These are phyloP conservation scores for Pistacia atlantica DNA, from an alignment of 345 rosid genomes.

Conservation along the genomic window DNA sequence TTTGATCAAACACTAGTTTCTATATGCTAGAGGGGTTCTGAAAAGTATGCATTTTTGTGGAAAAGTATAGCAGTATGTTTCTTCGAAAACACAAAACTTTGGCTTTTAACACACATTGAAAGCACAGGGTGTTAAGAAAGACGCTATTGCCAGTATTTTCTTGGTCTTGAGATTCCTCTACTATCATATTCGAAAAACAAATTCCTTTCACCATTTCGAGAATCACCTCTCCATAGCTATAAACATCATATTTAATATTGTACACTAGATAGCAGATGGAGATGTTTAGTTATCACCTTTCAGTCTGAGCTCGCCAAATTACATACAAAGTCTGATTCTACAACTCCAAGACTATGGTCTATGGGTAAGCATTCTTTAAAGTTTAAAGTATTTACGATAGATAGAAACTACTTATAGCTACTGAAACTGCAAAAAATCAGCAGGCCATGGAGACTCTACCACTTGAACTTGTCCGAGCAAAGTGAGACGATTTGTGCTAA, in stretches of 20 bases:
- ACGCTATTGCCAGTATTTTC: too few relatives aligned
- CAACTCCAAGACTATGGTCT: conserved; percentile 61
- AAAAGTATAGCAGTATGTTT: too few relatives aligned
- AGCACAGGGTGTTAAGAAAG: too few relatives aligned
- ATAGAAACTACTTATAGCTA: conserved; percentile 5
- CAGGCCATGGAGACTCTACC: conserved; percentile 83
- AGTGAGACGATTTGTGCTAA: conserved; percentile 30
- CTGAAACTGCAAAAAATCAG: conserved; percentile 44
- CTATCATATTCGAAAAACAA: too few relatives aligned
- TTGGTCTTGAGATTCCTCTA: too few relatives aligned
- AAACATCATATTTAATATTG: neutral
- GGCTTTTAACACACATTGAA: too few relatives aligned
- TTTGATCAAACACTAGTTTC: neutral
- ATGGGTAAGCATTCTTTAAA: conserved; percentile 57
- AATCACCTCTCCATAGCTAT: too few relatives aligned
- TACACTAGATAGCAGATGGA: conserved; percentile 83
- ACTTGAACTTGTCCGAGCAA: conserved; percentile 71
- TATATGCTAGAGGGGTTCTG: too few relatives aligned
- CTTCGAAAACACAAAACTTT: too few relatives aligned
- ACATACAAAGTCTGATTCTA: conserved; percentile 76
- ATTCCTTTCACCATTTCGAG: too few relatives aligned
- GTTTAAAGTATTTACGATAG: neutral
- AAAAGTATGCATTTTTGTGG: neutral
- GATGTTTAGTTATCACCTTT: conserved; percentile 79
- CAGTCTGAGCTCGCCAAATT: conserved; percentile 63